Base-by-base conservation (phyloP, 331 rosid species). In the Pyrus hybrid region DNA sequence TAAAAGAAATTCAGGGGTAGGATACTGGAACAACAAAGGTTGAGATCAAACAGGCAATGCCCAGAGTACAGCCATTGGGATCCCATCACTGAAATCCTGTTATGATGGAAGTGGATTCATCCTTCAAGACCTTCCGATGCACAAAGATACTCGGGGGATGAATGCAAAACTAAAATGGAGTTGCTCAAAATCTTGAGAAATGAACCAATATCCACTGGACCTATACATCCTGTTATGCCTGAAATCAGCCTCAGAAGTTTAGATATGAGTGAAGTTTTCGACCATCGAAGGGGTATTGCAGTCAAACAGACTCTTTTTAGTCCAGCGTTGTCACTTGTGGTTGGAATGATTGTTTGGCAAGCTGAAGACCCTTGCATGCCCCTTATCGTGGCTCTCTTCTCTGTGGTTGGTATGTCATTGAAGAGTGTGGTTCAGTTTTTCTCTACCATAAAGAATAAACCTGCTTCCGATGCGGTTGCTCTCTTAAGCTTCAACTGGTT, bases 401-500 rank as follows among this genome's bases (percentile, higher is more conserved):
- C 78, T 0, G 97, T 92, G 18, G 97, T 94, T 73, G 87, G 85
- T 81, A 92, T 92, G 84, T 92, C 97, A 25, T 76, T 90, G 82
- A 89, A 72, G 89, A 90, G 93, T 49, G 99, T 89, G 51, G 84
- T 87, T 30, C 84, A 84, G 76, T 89, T 92, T 71, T 94, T 87
- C 81, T 83, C 81, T 74, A 77, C 82, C 43, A 79, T 92, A 23
- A 87, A 78, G 74, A 90, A 87, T 23, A 88, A 85, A 73, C 97
- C 96, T 76, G 93, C 97, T 29, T 87, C 89, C 13, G 86, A 87
- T 67, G 93, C 96, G 4, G 89, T 85, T 18, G 90, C 93, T 64
- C 93, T 94, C 73, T 73, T 94, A 67, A 86, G 93, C 84, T 74
- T 92, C 85, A 94, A 94, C 81, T 94, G 96, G 84, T 92, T 92